Percentiles rank a stretch among this genome's conserved stretches.
Evolutionary conservation across 495 filamentous ascomycete genomes (phyloP).

Genomic region (Poronia punctata): DNA sequence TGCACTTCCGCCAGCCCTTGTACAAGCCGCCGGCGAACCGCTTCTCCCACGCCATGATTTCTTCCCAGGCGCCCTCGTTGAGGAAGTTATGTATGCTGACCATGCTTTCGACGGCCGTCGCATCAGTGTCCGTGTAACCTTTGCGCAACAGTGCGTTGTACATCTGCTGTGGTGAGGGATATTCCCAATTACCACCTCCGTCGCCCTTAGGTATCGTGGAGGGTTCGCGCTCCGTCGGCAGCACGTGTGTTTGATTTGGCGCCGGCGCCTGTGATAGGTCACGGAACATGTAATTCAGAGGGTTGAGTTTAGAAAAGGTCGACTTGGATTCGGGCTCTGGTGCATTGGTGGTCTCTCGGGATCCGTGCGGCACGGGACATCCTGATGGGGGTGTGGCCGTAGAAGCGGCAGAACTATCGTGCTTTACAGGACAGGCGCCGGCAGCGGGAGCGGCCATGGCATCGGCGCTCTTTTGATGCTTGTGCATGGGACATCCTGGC

Average conservation of each 20-base stretch:
- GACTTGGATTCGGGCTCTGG: slow-evolving; percentile 32
- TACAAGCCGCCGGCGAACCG: slow-evolving; percentile 66
- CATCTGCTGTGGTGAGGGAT: slow-evolving; percentile 98
- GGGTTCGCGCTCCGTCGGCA: slow-evolving; percentile 69
- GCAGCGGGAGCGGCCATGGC: slow-evolving; percentile 32
- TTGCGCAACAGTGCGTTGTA: slow-evolving; percentile 96
- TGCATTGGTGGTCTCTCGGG: slow-evolving; percentile 28
- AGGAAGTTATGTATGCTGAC: slow-evolving; percentile 96
- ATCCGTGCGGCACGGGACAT: slow-evolving; percentile 46
- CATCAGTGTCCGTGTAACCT: slow-evolving; percentile 87
- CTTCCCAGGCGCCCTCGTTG: slow-evolving; percentile 93
- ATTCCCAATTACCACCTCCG: slow-evolving; percentile 81
- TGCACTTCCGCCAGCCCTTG: slow-evolving; percentile 67
- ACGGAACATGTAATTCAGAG: slow-evolving; percentile 93
- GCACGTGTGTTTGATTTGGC: slow-evolving; percentile 58
- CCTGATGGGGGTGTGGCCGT: slow-evolving; percentile 33
- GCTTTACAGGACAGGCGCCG: slow-evolving; percentile 40
- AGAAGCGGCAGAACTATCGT: slow-evolving; percentile 32
- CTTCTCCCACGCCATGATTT: slow-evolving; percentile 88
- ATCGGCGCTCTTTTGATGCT: slow-evolving; percentile 39
- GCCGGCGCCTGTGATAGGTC: slow-evolving; percentile 73
- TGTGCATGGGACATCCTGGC: slow-evolving; percentile 91
- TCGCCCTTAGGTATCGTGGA: slow-evolving; percentile 84
- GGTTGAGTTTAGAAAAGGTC: slow-evolving; percentile 70
- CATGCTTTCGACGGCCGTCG: slow-evolving; percentile 93